A percentile compares a stretch with the other conserved stretches of the same genome.
Conservation (phyloP, 148 eudicot species). For the Silene latifolia region DNA sequence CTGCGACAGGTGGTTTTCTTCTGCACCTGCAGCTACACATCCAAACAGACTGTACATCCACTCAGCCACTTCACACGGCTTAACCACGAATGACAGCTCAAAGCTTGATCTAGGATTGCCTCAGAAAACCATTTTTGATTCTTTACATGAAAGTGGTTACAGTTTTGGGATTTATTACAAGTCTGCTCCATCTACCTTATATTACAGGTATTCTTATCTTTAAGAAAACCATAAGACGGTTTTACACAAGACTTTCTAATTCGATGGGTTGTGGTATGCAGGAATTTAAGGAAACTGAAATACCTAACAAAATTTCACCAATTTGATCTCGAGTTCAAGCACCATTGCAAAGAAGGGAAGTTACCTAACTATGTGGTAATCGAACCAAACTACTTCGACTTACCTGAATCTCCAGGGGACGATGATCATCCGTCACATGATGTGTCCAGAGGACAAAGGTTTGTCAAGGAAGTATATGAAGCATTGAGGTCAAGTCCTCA, state of each 20-base stretch:
- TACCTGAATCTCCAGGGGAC: conserved; percentile 14
- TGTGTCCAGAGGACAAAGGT: conserved; percentile 21
- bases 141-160: conserved; percentile 19
- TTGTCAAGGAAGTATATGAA: conserved; percentile 29
- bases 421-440: conserved; percentile 32
- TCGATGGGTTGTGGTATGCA: not conserved
- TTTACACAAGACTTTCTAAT: not conserved
- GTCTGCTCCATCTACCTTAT: conserved; percentile 29
- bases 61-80: conserved; percentile 35
- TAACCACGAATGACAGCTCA: conserved; percentile 20
- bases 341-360: conserved; percentile 26
- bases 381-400: conserved; percentile 28
- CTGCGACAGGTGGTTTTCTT: conserved; percentile 46
- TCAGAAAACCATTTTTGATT: conserved; percentile 34
- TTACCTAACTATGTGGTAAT: conserved; percentile 26
- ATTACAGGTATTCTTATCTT: conserved; percentile 22
- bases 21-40: conserved; percentile 32
- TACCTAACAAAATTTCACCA: conserved; percentile 20
- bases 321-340: conserved; percentile 25
- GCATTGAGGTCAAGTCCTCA: conserved; percentile 27
- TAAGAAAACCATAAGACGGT: not conserved
- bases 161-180: conserved; percentile 32
- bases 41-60: conserved; percentile 32
- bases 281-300: conserved; percentile 30
- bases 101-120: conserved; percentile 27